Evolutionary conservation across 768 basidiomycete species (phyloP).

Genomic region (Tubosaeta sp.): DNA sequence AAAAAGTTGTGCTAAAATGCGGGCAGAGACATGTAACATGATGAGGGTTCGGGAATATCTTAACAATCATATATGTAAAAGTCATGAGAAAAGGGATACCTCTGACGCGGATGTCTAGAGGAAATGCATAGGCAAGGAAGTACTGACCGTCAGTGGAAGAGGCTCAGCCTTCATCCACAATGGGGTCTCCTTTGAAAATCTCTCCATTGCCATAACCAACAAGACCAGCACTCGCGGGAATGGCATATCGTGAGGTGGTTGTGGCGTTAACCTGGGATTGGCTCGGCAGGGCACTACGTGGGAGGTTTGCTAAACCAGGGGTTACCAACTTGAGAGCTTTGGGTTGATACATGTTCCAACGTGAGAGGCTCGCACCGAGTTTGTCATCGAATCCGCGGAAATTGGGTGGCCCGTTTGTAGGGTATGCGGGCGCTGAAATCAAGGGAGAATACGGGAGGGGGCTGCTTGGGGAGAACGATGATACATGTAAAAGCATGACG

Average conservation of each 20-base stretch:
- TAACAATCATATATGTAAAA: conserved; percentile 6
- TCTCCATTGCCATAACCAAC: conserved; percentile 16
- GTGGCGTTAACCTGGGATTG: conserved; percentile 44
- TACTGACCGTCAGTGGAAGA: conserved; percentile 15
- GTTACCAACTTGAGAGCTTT: conserved; percentile 36
- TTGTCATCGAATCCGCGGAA: conserved; percentile 40
- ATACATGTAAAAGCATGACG: conserved; percentile 80
- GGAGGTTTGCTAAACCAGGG: conserved; percentile 30
- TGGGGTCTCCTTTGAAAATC: conserved; percentile 8
- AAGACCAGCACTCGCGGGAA: background rate
- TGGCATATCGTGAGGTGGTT: conserved; percentile 20
- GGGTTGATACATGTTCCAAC: conserved; percentile 52
- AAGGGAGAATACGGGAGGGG: conserved; percentile 61
- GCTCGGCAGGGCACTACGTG: conserved; percentile 53
- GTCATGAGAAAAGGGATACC: background rate
- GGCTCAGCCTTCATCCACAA: conserved; percentile 31
- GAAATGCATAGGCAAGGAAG: background rate
- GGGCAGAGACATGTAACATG: conserved; percentile 2
- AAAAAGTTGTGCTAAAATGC: conserved; percentile 21
- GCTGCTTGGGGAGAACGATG: conserved; percentile 66
- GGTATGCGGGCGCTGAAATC: conserved; percentile 26
- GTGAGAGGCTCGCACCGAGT: conserved; percentile 51
- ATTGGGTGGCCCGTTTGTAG: conserved; percentile 9
- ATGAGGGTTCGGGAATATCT: conserved; percentile 12
- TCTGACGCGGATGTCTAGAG: background rate